Base-by-base conservation (phyloP, 345 rosid genomes). In the Salix arbutifolia region DNA sequence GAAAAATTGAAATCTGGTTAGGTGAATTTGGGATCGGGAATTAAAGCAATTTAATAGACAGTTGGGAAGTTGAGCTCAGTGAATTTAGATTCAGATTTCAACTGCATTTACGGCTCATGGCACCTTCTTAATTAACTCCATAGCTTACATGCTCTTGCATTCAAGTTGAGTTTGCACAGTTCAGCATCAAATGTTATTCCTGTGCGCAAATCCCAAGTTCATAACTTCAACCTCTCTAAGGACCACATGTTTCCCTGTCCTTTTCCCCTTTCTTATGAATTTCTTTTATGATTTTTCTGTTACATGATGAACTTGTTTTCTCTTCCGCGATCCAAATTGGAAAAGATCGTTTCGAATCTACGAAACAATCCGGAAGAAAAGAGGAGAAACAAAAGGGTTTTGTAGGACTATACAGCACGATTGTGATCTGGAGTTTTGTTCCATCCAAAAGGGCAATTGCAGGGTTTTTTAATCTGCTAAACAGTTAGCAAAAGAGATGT, bases 11-110 rank as follows among this genome's bases (percentile, higher is more conserved):
- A 58, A 30, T 58, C 16, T 38, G 73, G 73, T 74, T 71, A 5
- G 78, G 80, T 79, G 80, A 78, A n/a, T 67, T 77, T 76, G 73
- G 67, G 78, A 35, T 48, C 65, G 35, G 68, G 37, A 67, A 68
- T 73, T 76, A 78, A 81, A 73, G 58, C 74, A 66, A 73, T n/a
- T 81, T 21, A 78, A 48, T 58, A 56, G 78, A 74, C 79, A 37
- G 80, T 76, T 74, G 83, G 50, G 50, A 53, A 12, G 72, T 81
- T 83, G 48, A 37, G 69, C 19, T 65, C 30, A 56, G 62, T 65
- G 44, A 69, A 65, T 75, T 67, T 38, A 81, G 67, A 60, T 67
- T 44, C 35, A 46, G 19, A 65, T 76, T 80, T 72, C 73, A 70
- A 48, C 60, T 5, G 74, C 70, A 78, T 65, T 76, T n/a, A 61